Conservation (phyloP, 495 filamentous ascomycete species). For the Tuber calosporum region DNA sequence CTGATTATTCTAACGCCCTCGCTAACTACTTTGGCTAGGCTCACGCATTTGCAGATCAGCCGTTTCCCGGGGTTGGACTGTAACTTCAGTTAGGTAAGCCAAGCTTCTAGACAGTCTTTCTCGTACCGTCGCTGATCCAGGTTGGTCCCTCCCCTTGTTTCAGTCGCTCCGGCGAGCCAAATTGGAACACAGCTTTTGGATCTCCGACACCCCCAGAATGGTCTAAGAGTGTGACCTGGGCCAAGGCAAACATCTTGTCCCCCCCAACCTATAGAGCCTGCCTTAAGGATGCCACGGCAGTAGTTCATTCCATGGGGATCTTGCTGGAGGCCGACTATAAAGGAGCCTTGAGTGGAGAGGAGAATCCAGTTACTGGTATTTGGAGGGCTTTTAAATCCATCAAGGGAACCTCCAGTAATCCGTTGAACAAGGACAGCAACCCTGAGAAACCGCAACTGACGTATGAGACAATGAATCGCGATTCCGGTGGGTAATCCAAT, state of each 20-base stretch:
- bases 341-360: slow-evolving; percentile 71
- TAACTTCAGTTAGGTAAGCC: slow-evolving; percentile 74
- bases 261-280: slow-evolving; percentile 67
- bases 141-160: neutral
- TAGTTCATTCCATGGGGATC: slow-evolving; percentile 91
- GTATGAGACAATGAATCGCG: slow-evolving; percentile 97
- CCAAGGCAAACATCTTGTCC: slow-evolving; percentile 74
- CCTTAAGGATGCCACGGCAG: slow-evolving; percentile 66
- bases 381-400: slow-evolving; percentile 64
- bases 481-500: slow-evolving; percentile 53
- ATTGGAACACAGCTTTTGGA: slow-evolving; percentile 70
- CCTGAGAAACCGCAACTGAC: slow-evolving; percentile 66
- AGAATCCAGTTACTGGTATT: slow-evolving; percentile 66
- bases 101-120: neutral
- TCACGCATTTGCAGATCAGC: slow-evolving; percentile 88
- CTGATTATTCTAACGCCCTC: slow-evolving; percentile 20
- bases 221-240: slow-evolving; percentile 77
- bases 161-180: slow-evolving; percentile 81
- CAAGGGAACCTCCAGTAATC: slow-evolving; percentile 61
- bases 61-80: slow-evolving; percentile 71
- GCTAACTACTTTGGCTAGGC: slow-evolving; percentile 45
- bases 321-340: slow-evolving; percentile 98
- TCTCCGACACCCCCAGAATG: slow-evolving; percentile 67
- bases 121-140: neutral
- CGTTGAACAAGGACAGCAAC: slow-evolving; percentile 49